Evolutionary conservation across 2,329 filamentous ascomycete genomes (phyloP), one percentile per base, ranked within the genome.

Genomic region (Helotiales sp.): DNA sequence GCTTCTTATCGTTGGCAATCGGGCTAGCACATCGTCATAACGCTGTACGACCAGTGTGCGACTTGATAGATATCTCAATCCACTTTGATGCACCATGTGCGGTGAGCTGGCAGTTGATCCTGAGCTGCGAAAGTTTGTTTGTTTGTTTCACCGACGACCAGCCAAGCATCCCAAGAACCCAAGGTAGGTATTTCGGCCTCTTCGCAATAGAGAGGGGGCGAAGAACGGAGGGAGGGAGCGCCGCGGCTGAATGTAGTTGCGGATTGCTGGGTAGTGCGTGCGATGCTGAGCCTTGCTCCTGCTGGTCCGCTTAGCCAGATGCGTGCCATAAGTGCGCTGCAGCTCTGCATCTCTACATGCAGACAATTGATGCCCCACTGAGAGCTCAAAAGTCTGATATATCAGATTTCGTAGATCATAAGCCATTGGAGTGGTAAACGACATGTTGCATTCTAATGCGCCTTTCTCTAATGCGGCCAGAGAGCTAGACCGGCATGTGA

Each of bases 381-480:
- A 65, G 30, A 60, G 43, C 37, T 30, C n/a, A 37, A 60, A 37
- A 54, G 32, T 54, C 65, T 58, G 43, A 49, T 40, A 28, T 63
- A 64, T 61, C 62, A 52, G n/a, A 66, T 20, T 37, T 61, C 40
- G 64, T 60, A 71, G 68, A 71, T 70, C 69, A 71, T 64, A 65
- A n/a, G 64, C 54, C 50, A 32, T 67, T 54, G 63, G 47, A 34
- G 59, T 60, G 67, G 57, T 70, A 61, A 63, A 59, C 64, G 61
- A 64, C 32, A 61, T 55, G 49, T 68, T 37, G 30, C 68, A 64
- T 65, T 64, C 64, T 28, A 57, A 54, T 62, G 50, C 49, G 26
- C 47, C 15, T 26, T 37, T 40, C 34, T 52, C 43, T 59, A 45
- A 40, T 22, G 60, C 60, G 54, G 54, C 64, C 66, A 45, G 45